Conservation (phyloP, 495 filamentous ascomycete genomes). For the Neurospora sp. region DNA sequence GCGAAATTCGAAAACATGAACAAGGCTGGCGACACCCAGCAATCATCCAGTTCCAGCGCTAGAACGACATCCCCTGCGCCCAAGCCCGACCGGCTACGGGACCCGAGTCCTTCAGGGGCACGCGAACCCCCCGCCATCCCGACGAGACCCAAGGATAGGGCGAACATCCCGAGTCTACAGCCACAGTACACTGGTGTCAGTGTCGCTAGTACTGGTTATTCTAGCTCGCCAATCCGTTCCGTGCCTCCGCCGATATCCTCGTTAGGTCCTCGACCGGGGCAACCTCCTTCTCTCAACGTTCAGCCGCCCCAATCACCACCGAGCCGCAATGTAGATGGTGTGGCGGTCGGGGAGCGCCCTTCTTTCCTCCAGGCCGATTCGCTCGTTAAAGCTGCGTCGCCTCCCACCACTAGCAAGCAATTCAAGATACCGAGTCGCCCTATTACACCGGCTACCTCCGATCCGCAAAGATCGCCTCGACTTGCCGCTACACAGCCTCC, state of each 20-base stretch:
- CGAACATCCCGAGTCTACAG: constrained; percentile 14
- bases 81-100: constrained; percentile 32
- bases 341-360: constrained; percentile 28
- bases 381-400: constrained; percentile 37
- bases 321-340: constrained; percentile 29
- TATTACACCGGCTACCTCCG: constrained; percentile 36
- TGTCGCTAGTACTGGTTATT: not conserved
- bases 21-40: constrained; percentile 35
- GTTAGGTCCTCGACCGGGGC: constrained; percentile 37
- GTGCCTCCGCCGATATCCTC: constrained; percentile 22
- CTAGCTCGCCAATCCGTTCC: constrained; percentile 20
- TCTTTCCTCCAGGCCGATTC: constrained; percentile 38
- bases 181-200: constrained; percentile 11
- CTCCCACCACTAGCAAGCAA: constrained; percentile 38
- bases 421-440: constrained; percentile 44
- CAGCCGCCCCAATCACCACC: constrained; percentile 71
- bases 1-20: constrained; percentile 89
- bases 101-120: constrained; percentile 36
- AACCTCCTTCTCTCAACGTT: constrained; percentile 59
- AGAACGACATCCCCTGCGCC: constrained; percentile 26
- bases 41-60: constrained; percentile 5
- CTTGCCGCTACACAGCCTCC: constrained; percentile 34
- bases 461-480: constrained; percentile 34
- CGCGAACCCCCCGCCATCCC: constrained; percentile 44
- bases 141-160: constrained; percentile 30